phyloP scores from a whole-genome alignment of 176 grass and related monocot genomes.

The Oryza officinalis region DNA sequence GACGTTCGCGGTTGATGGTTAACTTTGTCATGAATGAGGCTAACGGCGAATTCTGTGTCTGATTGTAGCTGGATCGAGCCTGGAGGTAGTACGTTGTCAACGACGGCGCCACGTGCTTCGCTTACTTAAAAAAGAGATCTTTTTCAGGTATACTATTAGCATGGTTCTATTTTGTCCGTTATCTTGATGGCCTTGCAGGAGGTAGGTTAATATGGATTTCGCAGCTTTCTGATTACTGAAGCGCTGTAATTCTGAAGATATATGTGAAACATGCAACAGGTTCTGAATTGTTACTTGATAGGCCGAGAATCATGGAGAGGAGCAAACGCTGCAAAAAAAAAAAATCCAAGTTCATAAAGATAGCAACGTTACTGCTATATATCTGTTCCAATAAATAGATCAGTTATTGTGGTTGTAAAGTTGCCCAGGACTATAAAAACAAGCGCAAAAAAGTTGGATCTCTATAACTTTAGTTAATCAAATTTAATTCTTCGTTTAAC shows the following conservation, averaged over 20 bases:
- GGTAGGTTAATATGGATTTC: not conserved
- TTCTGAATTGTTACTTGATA: not conserved
- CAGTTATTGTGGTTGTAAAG: not conserved
- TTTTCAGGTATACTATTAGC: not conserved
- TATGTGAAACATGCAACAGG: no score
- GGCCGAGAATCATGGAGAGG: not conserved
- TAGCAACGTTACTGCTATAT: not conserved
- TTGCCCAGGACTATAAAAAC: not conserved
- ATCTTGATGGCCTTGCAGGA: not conserved
- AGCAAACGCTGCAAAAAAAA: not conserved
- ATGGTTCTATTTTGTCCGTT: not conserved
- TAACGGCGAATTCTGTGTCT: not conserved
- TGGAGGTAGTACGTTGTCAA: constrained; percentile 1
- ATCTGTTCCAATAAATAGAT: not conserved
- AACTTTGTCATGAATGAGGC: constrained; percentile 11
- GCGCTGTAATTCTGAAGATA: not conserved
- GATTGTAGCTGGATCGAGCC: not conserved
- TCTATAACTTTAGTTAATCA: not conserved
- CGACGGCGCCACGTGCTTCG: not conserved
- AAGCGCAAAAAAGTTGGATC: not conserved
- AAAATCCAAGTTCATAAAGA: not conserved
- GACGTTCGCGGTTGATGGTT: constrained; percentile 14
- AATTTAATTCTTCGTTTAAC: not conserved
- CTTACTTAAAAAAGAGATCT: not conserved
- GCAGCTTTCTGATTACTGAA: not conserved